Evolutionary conservation across 768 basidiomycete genomes (phyloP).

Genomic region (Termitomyces heimii): DNA sequence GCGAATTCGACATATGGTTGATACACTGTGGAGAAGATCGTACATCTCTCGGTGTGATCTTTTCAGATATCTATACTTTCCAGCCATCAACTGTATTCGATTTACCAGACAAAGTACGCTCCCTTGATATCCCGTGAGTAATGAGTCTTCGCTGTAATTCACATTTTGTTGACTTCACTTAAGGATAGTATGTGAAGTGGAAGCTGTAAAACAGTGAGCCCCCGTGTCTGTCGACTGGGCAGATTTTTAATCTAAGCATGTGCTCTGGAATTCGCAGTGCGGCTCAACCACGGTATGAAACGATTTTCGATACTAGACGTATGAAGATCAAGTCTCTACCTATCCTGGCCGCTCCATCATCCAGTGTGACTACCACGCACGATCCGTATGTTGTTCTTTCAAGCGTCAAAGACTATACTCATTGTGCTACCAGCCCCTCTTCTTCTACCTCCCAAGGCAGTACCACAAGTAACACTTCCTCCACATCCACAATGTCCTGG

Average conservation of each 20-base stretch:
- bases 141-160: no score
- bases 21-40: no score
- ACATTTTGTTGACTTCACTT: background rate
- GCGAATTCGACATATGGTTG: no score
- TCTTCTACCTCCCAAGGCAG: background rate
- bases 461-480: background rate
- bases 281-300: no score
- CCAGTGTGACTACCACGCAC: background rate
- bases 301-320: no score
- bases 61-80: no score
- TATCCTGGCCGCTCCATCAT: background rate
- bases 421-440: background rate
- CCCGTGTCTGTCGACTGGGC: background rate
- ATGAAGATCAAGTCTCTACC: background rate
- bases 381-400: background rate
- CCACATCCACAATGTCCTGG: background rate
- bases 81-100: no score
- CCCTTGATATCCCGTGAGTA: no score
- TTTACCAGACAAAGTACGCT: no score
- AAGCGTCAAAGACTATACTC: background rate
- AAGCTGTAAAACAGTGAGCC: background rate
- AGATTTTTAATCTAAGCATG: background rate
- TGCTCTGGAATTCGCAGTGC: background rate
- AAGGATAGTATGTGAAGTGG: background rate
- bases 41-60: no score